Conservation (phyloP, 1,284 basidiomycete species). For the Cutaneotrichosporon dermatis region DNA sequence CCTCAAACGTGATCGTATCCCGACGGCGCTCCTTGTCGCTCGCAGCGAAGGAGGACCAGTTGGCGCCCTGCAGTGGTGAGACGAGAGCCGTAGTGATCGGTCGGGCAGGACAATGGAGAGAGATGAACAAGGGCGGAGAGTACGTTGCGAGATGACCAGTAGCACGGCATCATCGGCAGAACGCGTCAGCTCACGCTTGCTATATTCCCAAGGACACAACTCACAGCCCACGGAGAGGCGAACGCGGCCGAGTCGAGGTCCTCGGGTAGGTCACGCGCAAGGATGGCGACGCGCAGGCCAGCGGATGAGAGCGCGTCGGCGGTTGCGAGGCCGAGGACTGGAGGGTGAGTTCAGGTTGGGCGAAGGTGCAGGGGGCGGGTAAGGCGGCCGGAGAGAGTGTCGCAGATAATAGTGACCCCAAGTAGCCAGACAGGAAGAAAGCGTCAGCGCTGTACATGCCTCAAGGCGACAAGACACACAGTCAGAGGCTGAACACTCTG, state of each 20-base stretch:
- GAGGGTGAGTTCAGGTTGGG: not conserved
- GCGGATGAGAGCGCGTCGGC: constrained; percentile 48
- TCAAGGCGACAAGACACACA: too few species aligned
- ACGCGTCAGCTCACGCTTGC: not conserved
- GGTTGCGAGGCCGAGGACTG: constrained; percentile 52
- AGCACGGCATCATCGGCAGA: too few species aligned
- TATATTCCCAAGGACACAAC: constrained; percentile 23
- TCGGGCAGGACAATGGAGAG: too few species aligned
- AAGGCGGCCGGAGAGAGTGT: constrained; percentile 26
- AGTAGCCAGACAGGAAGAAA: not conserved
- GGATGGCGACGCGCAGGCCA: constrained; percentile 56
- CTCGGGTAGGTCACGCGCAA: constrained; percentile 64
- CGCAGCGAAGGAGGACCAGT: constrained; percentile 60
- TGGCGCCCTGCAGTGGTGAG: constrained; percentile 54
- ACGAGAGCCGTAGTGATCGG: too few species aligned
- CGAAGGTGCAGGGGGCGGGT: constrained; percentile 34
- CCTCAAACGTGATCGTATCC: constrained; percentile 45
- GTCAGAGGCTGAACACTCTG: not conserved
- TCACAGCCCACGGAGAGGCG: constrained; percentile 66
- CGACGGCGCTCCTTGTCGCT: constrained; percentile 50
- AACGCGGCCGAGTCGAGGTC: constrained; percentile 60
- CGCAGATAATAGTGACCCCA: not conserved
- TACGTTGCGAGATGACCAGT: too few species aligned
- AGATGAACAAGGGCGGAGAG: too few species aligned
- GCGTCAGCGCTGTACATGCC: not conserved